Percentiles rank a stretch among this genome's conserved stretches.
phyloP scores from a whole-genome alignment of 2,329 filamentous ascomycete genomes.

The Zopfia rhizophila region DNA sequence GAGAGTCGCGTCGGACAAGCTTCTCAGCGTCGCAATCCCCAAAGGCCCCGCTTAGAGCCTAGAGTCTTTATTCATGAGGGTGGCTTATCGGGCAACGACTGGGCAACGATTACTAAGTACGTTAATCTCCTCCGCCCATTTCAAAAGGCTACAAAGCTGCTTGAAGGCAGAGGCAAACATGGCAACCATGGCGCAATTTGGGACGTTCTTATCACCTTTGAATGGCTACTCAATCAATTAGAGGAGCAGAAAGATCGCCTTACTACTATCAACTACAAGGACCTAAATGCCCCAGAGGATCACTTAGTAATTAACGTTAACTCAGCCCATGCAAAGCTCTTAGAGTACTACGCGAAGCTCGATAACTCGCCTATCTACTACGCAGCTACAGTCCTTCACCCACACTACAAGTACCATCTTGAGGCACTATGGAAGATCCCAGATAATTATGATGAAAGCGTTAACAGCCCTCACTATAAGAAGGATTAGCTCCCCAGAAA shows the following conservation, averaged over 20 bases:
- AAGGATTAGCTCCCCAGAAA: not conserved
- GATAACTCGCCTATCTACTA: conserved; percentile 11
- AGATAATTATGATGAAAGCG: not conserved
- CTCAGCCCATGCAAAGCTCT: conserved; percentile 1
- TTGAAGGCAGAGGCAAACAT: conserved; percentile 6
- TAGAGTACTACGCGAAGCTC: conserved; percentile 11
- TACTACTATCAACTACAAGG: conserved; percentile 1
- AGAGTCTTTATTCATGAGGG: conserved; percentile 1
- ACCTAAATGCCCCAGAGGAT: conserved; percentile 10
- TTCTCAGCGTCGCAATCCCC: not conserved
- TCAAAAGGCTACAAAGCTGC: conserved; percentile 5
- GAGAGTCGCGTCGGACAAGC: not conserved
- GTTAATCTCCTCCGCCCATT: conserved; percentile 8
- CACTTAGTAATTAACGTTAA: conserved; percentile 8
- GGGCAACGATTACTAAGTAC: conserved; percentile 10
- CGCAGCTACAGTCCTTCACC: conserved; percentile 10
- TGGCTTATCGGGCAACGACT: conserved; percentile 1
- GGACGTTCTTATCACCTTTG: conserved; percentile 2
- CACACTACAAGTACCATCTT: conserved; percentile 11
- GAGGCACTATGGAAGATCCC: conserved; percentile 6
- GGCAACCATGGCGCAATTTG: conserved; percentile 7
- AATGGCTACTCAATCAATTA: conserved; percentile 8
- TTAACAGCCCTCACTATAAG: not conserved
- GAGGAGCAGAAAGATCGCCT: conserved; percentile 7
- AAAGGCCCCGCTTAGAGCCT: too few relatives aligned